Evolutionary conservation across 2,329 filamentous ascomycete genomes (phyloP), one percentile per base, ranked within the genome.

Genomic region (Neofusicoccum ribis): DNA sequence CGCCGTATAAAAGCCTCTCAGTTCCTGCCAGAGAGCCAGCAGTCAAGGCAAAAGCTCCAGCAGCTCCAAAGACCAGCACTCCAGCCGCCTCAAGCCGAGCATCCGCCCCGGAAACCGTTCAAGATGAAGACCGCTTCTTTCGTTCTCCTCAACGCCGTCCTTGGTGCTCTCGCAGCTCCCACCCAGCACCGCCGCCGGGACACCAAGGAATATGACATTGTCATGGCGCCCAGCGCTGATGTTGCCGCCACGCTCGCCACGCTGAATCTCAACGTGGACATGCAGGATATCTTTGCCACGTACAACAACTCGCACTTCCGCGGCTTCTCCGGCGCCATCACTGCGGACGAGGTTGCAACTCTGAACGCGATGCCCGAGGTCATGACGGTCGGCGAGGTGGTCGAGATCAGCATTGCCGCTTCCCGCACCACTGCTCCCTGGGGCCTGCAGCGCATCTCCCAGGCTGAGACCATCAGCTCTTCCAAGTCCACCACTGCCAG

Each of bases 371-470:
- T 62, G 46, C 36, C 59, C 5, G 17, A 46, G 3, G 47, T 65
- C 27, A 4, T 43, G 37, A 20, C 54, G 5, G 17, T 62, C 11
- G 49, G 23, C 39, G 46, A 52, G 47, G 64, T 65, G 15, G 15
- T 49, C 36, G 17, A 43, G 15, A 39, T 47, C 47, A 36, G 27
- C 15, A 12, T 36, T 4, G 34, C 37, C 5, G 54, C 41, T 3
- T 15, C 58, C n/a, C 54, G 64, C 39, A 20, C 15, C 12, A 47
- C 41, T 51, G 60, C 71, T 34, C 68, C 72, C 6, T 76, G 72
- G 73, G 73, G 74, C 7, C 68, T 76, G 9, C 74, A 65, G 8
- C 68, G 68, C 51, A 74, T 77, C 23, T 76, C 74, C 0, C 74
- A 65, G 52, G 8, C 17, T 3, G 44, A 27, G 4, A 50, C 44